Evolutionary conservation across 2,329 filamentous ascomycete species (phyloP).

Genomic region (Fusarium albosuccineum): DNA sequence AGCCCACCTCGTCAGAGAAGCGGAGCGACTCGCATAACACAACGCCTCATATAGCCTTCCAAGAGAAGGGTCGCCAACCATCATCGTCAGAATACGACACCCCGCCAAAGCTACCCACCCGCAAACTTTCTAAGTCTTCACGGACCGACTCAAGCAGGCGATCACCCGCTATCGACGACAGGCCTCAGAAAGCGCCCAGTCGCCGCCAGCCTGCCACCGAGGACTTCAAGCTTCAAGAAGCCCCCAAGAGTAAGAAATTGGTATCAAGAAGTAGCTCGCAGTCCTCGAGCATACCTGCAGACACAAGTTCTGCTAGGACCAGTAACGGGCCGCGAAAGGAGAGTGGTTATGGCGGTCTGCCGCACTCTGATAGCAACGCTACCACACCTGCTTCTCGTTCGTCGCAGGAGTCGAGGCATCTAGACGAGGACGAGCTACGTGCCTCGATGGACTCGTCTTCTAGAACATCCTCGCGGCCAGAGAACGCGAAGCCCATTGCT

Average conservation of each 20-base stretch:
- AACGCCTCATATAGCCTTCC: constrained; percentile 92
- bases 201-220: constrained; percentile 60
- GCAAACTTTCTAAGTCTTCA: constrained; percentile 60
- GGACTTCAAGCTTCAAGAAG: constrained; percentile 84
- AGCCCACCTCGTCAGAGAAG: constrained; percentile 59
- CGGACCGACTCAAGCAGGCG: constrained; percentile 54
- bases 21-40: constrained; percentile 65
- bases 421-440: constrained; percentile 66
- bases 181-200: constrained; percentile 49
- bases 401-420: constrained; percentile 70
- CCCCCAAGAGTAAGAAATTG: constrained; percentile 73
- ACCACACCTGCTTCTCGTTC: constrained; percentile 58
- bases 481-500: constrained; percentile 64
- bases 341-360: constrained; percentile 41
- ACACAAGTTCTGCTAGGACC: constrained; percentile 50
- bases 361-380: constrained; percentile 54
- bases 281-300: constrained; percentile 55
- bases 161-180: constrained; percentile 55
- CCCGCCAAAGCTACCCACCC: constrained; percentile 61
- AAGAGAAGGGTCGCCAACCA: constrained; percentile 77
- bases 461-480: constrained; percentile 54
- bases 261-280: constrained; percentile 60
- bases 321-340: constrained; percentile 52
- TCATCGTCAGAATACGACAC: constrained; percentile 69
- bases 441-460: constrained; percentile 58